Percentiles rank a stretch among this genome's conserved stretches.
phyloP scores from a whole-genome alignment of 257 asterid genomes.

The Fraxinus americana region DNA sequence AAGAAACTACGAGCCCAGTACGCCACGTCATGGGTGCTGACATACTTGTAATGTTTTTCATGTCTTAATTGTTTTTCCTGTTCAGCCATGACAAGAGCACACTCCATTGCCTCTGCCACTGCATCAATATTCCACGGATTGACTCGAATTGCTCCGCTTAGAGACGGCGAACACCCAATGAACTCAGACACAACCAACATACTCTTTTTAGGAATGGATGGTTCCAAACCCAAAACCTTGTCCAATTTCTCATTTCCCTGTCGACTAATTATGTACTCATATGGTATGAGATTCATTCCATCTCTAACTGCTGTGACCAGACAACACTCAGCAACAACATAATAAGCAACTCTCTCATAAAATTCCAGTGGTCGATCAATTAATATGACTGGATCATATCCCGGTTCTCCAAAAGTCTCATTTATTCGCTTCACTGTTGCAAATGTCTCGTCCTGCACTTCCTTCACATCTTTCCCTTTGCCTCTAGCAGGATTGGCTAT shows the following conservation, averaged over 20 bases:
- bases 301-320: conserved; percentile 92
- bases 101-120: conserved; percentile 85
- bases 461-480: conserved; percentile 79
- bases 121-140: conserved; percentile 89
- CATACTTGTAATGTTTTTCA: conserved; percentile 82
- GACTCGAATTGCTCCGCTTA: conserved; percentile 86
- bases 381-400: conserved; percentile 71
- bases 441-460: conserved; percentile 74
- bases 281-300: conserved; percentile 92
- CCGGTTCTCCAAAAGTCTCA: conserved; percentile 67
- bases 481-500: conserved; percentile 93
- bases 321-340: conserved; percentile 80
- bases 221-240: conserved; percentile 49
- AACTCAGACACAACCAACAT: conserved; percentile 88
- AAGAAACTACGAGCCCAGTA: conserved; percentile 93
- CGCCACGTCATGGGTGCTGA: conserved; percentile 85
- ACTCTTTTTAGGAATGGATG: conserved; percentile 60
- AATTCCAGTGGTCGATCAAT: conserved; percentile 75
- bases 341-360: conserved; percentile 76
- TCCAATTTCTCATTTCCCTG: conserved; percentile 74
- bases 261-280: conserved; percentile 75
- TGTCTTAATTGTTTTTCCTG: conserved; percentile 84
- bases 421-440: conserved; percentile 76
- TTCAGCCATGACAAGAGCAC: conserved; percentile 75
- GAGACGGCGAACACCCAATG: conserved; percentile 86